A percentile compares a stretch with the other conserved stretches of the same genome.
These are phyloP conservation scores for Trypanosoma platydactyli DNA, from an alignment of 208 protist genomes.

Conservation along the genomic window DNA sequence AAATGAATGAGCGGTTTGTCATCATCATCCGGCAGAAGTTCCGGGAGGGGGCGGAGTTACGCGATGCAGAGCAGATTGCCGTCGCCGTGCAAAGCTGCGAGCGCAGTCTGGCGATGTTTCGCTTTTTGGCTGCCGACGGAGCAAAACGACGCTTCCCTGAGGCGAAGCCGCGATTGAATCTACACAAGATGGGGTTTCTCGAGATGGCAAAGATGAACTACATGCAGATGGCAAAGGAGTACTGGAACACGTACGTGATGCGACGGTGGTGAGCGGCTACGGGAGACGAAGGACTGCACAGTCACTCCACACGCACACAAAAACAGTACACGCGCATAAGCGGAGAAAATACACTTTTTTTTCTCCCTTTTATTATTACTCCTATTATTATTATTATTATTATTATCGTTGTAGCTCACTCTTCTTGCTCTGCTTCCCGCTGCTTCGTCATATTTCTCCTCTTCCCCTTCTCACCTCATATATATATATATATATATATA, in stretches of 20 bases:
- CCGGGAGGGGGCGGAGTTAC: constrained; percentile 68
- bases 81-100: constrained; percentile 85
- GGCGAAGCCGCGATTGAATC: constrained; percentile 75
- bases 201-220: constrained; percentile 89
- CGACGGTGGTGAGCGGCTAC: constrained; percentile 63
- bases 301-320: not conserved
- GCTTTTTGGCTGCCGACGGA: constrained; percentile 73
- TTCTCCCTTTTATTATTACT: too few species aligned
- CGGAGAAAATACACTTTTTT: constrained; percentile 18
- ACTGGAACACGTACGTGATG: constrained; percentile 89
- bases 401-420: too few species aligned
- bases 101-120: constrained; percentile 83
- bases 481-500: too few species aligned
- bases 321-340: constrained; percentile 9
- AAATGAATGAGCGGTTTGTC: constrained; percentile 91
- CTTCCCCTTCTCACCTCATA: too few species aligned
- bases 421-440: too few species aligned
- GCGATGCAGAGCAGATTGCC: constrained; percentile 78
- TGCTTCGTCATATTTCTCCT: too few species aligned
- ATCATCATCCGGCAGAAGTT: constrained; percentile 90
- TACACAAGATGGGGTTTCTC: constrained; percentile 88
- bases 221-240: constrained; percentile 88
- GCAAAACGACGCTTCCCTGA: constrained; percentile 85
- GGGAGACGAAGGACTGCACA: not conserved
- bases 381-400: too few species aligned